A percentile compares a stretch with the other conserved stretches of the same genome.
phyloP scores from a whole-genome alignment of 2,329 filamentous ascomycete species.

The Sclerotinia nivalis region DNA sequence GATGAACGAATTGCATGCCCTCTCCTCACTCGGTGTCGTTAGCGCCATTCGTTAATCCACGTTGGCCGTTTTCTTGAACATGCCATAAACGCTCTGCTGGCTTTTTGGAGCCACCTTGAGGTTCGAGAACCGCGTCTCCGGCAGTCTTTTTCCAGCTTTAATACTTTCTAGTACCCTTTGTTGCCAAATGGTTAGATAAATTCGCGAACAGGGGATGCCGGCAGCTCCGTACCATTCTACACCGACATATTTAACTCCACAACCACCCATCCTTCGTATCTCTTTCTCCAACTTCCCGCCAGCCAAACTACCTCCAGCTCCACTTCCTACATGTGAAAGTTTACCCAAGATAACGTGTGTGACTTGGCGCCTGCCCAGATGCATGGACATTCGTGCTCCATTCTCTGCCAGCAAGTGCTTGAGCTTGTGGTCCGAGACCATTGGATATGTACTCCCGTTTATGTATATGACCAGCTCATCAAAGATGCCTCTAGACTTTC shows the following conservation, averaged over 20 bases:
- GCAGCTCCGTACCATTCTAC: slow-evolving; percentile 67
- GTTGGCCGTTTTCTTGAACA: slow-evolving; percentile 44
- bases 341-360: slow-evolving; percentile 83
- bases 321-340: slow-evolving; percentile 50
- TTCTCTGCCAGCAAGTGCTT: slow-evolving; percentile 75
- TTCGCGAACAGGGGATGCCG: slow-evolving; percentile 20
- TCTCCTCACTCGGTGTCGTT: slow-evolving; percentile 11
- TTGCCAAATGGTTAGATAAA: slow-evolving; percentile 21
- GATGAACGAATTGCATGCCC: slow-evolving; percentile 13
- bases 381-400: slow-evolving; percentile 70
- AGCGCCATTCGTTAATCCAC: slow-evolving; percentile 17
- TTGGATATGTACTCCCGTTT: slow-evolving; percentile 81
- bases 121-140: slow-evolving; percentile 70
- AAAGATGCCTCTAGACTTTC: slow-evolving; percentile 55
- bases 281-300: slow-evolving; percentile 80
- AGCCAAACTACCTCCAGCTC: slow-evolving; percentile 73
- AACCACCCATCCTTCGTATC: slow-evolving; percentile 65
- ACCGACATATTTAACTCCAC: slow-evolving; percentile 73
- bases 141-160: slow-evolving; percentile 69
- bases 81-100: slow-evolving; percentile 64
- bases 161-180: slow-evolving; percentile 79
- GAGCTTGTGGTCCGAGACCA: slow-evolving; percentile 81
- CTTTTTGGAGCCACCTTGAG: slow-evolving; percentile 61
- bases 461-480: slow-evolving; percentile 74
- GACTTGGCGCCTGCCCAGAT: slow-evolving; percentile 70